Percentiles rank a stretch among this genome's conserved stretches.
Evolutionary conservation across 1,284 basidiomycete species (phyloP).

Genomic region (Coniferiporia weirii): DNA sequence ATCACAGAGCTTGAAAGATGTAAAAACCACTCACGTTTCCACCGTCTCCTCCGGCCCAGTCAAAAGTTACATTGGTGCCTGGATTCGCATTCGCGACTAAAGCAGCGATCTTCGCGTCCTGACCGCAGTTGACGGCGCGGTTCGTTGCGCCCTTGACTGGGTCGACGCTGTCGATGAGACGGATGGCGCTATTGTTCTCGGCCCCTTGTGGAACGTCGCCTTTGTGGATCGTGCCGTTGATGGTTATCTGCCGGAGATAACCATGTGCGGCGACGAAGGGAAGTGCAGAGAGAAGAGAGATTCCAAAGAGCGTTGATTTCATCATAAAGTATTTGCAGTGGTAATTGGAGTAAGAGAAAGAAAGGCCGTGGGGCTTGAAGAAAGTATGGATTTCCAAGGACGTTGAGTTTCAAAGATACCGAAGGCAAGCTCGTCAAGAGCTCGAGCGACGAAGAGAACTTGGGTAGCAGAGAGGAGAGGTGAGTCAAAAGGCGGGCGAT

Average conservation of each 20-base stretch:
- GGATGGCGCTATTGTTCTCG: conserved; percentile 48
- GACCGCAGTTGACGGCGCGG: conserved; percentile 57
- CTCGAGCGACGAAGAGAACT: too few species aligned
- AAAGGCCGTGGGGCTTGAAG: neutral
- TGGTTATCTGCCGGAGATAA: conserved; percentile 44
- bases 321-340: conserved; percentile 1
- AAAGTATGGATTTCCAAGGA: neutral
- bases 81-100: conserved; percentile 56
- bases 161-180: conserved; percentile 46
- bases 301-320: conserved; percentile 19
- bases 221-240: conserved; percentile 49
- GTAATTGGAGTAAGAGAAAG: neutral
- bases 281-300: conserved; percentile 28
- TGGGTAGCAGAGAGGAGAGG: neutral
- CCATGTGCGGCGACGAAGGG: conserved; percentile 45
- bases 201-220: conserved; percentile 43
- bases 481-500: neutral
- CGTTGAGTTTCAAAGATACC: neutral
- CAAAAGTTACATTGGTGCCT: conserved; percentile 53
- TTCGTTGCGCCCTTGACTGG: conserved; percentile 65
- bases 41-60: conserved; percentile 40
- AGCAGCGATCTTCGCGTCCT: conserved; percentile 45
- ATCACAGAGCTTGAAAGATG: conserved; percentile 2
- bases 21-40: conserved; percentile 37
- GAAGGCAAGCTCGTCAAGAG: neutral